Conservation (phyloP, 306 rosid genomes). For the Erythrophleum fordii region DNA sequence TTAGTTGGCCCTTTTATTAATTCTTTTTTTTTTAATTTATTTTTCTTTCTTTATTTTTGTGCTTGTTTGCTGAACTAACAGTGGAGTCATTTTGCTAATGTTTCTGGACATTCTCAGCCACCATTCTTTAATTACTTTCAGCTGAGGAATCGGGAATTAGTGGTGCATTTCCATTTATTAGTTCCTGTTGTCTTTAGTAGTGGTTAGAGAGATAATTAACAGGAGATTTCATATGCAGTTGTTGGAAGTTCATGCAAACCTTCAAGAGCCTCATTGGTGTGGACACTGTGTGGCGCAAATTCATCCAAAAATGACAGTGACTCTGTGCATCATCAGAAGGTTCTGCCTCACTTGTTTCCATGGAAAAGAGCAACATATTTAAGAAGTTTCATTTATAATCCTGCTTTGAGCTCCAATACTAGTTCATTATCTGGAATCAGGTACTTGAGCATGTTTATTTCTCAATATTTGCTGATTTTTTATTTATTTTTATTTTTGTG, state of each 20-base stretch:
- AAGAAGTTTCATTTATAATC: constrained; percentile 56
- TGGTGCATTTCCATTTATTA: constrained; percentile 20
- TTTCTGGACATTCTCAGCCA: constrained; percentile 30
- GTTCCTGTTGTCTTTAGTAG: constrained; percentile 34
- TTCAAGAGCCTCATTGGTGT: constrained; percentile 78
- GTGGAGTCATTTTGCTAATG: background rate
- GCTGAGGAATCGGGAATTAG: constrained; percentile 35
- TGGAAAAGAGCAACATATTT: constrained; percentile 82
- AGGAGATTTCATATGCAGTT: constrained; percentile 52
- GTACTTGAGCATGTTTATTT: constrained; percentile 47
- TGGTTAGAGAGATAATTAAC: constrained; percentile 21
- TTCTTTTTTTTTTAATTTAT: background rate
- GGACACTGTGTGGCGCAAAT: constrained; percentile 69
- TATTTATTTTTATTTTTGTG: background rate
- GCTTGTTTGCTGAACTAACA: background rate
- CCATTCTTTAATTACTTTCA: constrained; percentile 24
- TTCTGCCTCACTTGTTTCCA: constrained; percentile 74
- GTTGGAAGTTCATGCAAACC: constrained; percentile 52
- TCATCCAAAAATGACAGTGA: constrained; percentile 47
- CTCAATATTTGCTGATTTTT: constrained; percentile 13
- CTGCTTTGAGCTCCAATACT: constrained; percentile 52
- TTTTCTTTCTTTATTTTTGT: background rate
- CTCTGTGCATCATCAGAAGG: constrained; percentile 54
- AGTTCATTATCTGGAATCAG: constrained; percentile 67
- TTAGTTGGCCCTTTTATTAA: constrained; percentile 7